A percentile compares a stretch with the other conserved stretches of the same genome.
Evolutionary conservation across 75 land plant species (phyloP).

Genomic region (Cupressus sempervirens): DNA sequence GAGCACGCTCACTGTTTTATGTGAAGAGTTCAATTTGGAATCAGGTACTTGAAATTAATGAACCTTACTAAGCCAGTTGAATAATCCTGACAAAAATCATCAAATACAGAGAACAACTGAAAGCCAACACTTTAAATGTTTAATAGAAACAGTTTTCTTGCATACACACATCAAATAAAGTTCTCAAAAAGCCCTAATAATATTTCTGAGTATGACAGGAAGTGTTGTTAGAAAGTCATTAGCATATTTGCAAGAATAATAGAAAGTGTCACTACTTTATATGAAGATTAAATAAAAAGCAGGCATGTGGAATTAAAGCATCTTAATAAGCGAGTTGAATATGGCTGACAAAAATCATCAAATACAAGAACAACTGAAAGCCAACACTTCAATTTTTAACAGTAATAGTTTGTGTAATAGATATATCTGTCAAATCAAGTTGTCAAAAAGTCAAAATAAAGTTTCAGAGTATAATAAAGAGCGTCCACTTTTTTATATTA

Average conservation of each 20-base stretch:
- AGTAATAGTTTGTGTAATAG: too few relatives aligned
- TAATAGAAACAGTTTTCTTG: not conserved
- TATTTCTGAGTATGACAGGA: not conserved
- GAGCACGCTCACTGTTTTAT: not conserved
- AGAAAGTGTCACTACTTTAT: not conserved
- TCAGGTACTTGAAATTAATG: not conserved
- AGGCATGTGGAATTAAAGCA: not conserved
- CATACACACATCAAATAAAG: not conserved
- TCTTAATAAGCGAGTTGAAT: not conserved
- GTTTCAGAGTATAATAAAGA: not conserved
- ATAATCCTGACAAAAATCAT: not conserved
- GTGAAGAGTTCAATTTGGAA: not conserved
- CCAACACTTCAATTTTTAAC: not conserved
- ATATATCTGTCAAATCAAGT: too few relatives aligned
- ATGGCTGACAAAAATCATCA: not conserved
- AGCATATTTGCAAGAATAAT: too few relatives aligned
- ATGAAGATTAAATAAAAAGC: not conserved
- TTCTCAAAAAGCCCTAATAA: not conserved
- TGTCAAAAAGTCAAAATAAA: not conserved
- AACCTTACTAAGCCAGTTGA: not conserved
- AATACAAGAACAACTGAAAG: not conserved
- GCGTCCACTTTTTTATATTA: not conserved
- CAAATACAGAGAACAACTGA: not conserved
- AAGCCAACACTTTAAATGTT: not conserved
- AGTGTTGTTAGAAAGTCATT: not conserved